Evolutionary conservation across 176 grass and related monocot species (phyloP).

Genomic region (Carex pumila): DNA sequence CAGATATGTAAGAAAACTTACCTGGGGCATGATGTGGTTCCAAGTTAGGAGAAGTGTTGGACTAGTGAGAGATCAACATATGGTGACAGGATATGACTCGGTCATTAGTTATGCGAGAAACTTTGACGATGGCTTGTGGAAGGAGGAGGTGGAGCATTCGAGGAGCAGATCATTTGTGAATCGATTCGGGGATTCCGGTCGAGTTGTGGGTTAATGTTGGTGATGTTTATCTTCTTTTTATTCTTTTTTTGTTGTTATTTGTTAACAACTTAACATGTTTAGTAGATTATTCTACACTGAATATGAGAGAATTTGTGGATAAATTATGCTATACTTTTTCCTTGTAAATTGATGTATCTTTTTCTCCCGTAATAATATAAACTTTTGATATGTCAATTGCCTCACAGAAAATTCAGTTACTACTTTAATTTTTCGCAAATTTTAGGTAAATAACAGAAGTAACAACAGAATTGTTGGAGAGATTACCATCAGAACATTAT

Average conservation of each 20-base stretch:
- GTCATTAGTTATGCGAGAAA: conserved; percentile 44
- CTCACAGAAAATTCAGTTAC: no score
- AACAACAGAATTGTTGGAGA: no score
- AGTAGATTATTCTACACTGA: background rate
- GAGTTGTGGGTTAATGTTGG: background rate
- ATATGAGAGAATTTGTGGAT: background rate
- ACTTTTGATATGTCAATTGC: background rate
- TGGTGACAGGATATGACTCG: conserved; percentile 19
- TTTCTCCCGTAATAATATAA: background rate
- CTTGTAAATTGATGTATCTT: background rate
- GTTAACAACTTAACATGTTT: background rate
- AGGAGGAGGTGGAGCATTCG: conserved; percentile 36
- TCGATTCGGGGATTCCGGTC: background rate
- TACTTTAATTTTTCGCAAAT: no score
- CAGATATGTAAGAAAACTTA: background rate
- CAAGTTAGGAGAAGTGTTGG: conserved; percentile 16
- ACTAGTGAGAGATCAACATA: background rate
- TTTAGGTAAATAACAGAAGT: no score
- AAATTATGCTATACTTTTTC: background rate
- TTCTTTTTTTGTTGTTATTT: background rate
- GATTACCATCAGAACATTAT: no score
- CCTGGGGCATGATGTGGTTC: conserved; percentile 20
- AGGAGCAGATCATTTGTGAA: conserved; percentile 10
- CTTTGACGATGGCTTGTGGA: conserved; percentile 64
- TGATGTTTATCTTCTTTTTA: background rate